Evolutionary conservation across 495 filamentous ascomycete species (phyloP), one percentile per base, ranked within the genome.

Genomic region (Penicillium canescens): DNA sequence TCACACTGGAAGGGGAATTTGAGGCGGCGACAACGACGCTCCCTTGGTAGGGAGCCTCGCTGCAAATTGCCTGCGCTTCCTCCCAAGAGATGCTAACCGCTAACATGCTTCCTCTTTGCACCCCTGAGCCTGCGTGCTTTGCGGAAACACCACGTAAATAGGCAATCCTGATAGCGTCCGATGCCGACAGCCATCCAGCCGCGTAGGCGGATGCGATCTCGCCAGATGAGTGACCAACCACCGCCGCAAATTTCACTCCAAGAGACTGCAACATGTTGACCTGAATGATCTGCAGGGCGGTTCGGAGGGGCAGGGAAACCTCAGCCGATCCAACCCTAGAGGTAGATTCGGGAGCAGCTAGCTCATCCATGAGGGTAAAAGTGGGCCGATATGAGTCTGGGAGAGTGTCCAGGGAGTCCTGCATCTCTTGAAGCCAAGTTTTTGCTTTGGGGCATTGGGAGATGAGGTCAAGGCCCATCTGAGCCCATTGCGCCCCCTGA

Each of bases 81-180:
- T 78, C 73, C 1, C 56, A 40, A 0, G 70, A 68, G 0, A 60
- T 72, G 0, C 77, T 79, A 3, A 77, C 80, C 0, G 82, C 83
- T 34, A 84, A 37, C 83, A 87, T 85, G 10, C 71, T 72, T 2
- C 81, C 80, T n/a, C n/a, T n/a, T n/a, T n/a, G n/a, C n/a, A n/a
- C n/a, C n/a, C n/a, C n/a, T n/a, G n/a, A n/a, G n/a, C n/a, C n/a
- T n/a, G n/a, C n/a, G n/a, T n/a, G n/a, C 16, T 33, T 23, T 10
- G 28, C 31, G 36, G 21, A 42, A 4, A 44, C 6, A n/a, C 81
- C 82, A 18, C 82, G 71, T 28, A 76, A 79, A 50, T 80, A 84
- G 1, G 82, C 78, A 43, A 80, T 61, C 0, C 50, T 18, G 4
- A 83, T 74, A 3, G 80, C 80, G 23, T 77, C 73, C 4, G 42